phyloP scores from a whole-genome alignment of 75 land plant genomes.

The Cunninghamia lanceolata region DNA sequence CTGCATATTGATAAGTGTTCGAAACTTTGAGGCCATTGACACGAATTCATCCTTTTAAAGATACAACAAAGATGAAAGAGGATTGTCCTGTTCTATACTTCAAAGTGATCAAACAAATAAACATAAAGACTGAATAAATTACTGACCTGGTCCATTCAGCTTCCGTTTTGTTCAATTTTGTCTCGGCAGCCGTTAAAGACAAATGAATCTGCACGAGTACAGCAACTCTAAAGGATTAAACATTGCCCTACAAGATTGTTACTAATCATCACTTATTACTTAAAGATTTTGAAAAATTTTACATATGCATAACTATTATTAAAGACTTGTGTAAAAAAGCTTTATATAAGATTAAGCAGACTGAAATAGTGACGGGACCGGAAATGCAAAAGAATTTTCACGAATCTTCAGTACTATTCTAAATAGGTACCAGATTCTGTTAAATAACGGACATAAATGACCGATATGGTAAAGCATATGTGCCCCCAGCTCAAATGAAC shows the following conservation, averaged over 20 bases:
- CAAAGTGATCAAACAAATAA: not conserved
- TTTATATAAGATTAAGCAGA: not conserved
- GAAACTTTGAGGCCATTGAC: not conserved
- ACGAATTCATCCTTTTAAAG: not conserved
- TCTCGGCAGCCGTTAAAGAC: not conserved
- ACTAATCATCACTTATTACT: not conserved
- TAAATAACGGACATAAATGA: not conserved
- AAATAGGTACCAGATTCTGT: not conserved
- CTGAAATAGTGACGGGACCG: not conserved
- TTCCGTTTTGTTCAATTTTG: not conserved
- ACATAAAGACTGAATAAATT: not conserved
- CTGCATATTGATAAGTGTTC: not conserved
- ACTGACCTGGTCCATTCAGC: conserved; percentile 1
- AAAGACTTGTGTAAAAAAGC: not conserved
- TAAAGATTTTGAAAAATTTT: not conserved
- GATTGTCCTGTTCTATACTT: not conserved
- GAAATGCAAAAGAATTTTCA: not conserved
- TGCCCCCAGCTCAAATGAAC: not conserved
- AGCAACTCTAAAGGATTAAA: not conserved
- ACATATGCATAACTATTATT: not conserved
- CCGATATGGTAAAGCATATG: not conserved
- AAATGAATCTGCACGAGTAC: not conserved
- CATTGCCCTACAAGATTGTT: not conserved
- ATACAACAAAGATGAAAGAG: not conserved
- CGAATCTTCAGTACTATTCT: not conserved